Evolutionary conservation across 768 basidiomycete genomes (phyloP).

Genomic region (Antrodiella citrinella): DNA sequence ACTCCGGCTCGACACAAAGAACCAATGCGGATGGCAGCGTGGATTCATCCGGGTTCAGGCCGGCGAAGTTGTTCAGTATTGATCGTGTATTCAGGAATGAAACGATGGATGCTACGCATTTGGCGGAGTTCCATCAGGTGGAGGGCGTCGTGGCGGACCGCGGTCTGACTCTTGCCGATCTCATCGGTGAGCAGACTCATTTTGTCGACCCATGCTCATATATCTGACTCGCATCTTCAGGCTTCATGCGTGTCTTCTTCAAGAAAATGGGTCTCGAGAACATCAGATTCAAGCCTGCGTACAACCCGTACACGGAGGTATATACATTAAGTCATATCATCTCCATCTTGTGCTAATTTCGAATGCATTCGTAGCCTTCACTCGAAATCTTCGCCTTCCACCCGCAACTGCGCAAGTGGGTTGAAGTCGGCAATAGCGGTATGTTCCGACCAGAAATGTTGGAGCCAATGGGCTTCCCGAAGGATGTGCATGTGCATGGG

Average conservation of each 20-base stretch:
- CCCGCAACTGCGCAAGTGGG: slow-evolving; percentile 87
- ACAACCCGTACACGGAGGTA: slow-evolving; percentile 97
- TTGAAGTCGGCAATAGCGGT: slow-evolving; percentile 97
- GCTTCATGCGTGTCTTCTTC: slow-evolving; percentile 99
- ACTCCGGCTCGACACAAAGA: slow-evolving; percentile 30
- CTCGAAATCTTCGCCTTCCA: slow-evolving; percentile 99
- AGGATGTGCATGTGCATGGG: slow-evolving; percentile 92
- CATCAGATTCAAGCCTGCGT: slow-evolving; percentile 96
- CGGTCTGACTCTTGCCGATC: slow-evolving; percentile 84
- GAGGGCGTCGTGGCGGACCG: slow-evolving; percentile 98
- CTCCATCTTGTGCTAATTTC: slow-evolving; percentile 1
- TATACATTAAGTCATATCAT: slow-evolving; percentile 6
- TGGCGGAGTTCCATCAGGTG: slow-evolving; percentile 99
- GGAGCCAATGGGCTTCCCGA: slow-evolving; percentile 97
- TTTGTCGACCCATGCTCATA: background rate
- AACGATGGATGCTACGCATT: slow-evolving; percentile 95
- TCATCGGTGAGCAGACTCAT: slow-evolving; percentile 61
- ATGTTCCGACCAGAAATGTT: slow-evolving; percentile 99
- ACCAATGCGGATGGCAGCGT: slow-evolving; percentile 25
- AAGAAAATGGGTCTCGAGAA: slow-evolving; percentile 93
- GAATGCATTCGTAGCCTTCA: slow-evolving; percentile 53
- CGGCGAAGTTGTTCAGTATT: slow-evolving; percentile 93
- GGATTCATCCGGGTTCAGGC: slow-evolving; percentile 64
- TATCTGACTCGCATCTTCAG: slow-evolving; percentile 29
- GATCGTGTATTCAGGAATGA: slow-evolving; percentile 99